A percentile compares a stretch with the other conserved stretches of the same genome.
Evolutionary conservation across 768 basidiomycete species (phyloP).

Genomic region (Podaxis sp.): DNA sequence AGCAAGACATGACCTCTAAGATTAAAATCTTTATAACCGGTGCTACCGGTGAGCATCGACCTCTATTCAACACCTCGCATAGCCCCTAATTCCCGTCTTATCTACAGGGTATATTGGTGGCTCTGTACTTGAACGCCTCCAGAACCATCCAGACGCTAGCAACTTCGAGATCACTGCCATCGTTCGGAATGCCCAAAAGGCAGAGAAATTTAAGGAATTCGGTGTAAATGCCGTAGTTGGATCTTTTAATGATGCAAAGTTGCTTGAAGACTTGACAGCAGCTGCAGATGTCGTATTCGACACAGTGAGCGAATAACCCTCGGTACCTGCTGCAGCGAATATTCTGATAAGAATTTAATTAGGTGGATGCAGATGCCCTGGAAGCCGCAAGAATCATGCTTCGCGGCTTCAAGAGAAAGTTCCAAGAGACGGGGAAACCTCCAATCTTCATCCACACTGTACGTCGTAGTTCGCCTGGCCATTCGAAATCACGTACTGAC

Average conservation of each 20-base stretch:
- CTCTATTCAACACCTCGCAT: background rate
- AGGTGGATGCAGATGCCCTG: slow-evolving; percentile 41
- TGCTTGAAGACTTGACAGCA: slow-evolving; percentile 38
- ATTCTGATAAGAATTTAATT: background rate
- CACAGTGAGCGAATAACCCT: slow-evolving; percentile 26
- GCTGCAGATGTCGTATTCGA: slow-evolving; percentile 46
- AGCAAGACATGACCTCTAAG: slow-evolving; percentile 23
- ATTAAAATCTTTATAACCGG: slow-evolving; percentile 41
- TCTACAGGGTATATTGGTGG: slow-evolving; percentile 47
- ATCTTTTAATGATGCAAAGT: slow-evolving; percentile 34
- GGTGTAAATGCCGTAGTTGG: slow-evolving; percentile 40
- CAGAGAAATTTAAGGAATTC: slow-evolving; percentile 36
- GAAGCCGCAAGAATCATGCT: slow-evolving; percentile 38
- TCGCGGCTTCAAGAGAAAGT: slow-evolving; percentile 33
- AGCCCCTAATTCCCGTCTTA: background rate
- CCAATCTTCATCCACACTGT: slow-evolving; percentile 44
- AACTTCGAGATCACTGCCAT: slow-evolving; percentile 42
- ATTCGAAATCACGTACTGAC: background rate
- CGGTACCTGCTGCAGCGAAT: no score
- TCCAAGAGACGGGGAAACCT: slow-evolving; percentile 29
- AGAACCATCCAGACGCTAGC: slow-evolving; percentile 31
- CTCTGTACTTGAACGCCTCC: slow-evolving; percentile 38
- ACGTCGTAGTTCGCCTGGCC: slow-evolving; percentile 17
- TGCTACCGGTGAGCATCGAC: slow-evolving; percentile 35
- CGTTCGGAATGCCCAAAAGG: slow-evolving; percentile 44